phyloP scores from a whole-genome alignment of 2,329 filamentous ascomycete genomes.

The Colletotrichum viniferum region DNA sequence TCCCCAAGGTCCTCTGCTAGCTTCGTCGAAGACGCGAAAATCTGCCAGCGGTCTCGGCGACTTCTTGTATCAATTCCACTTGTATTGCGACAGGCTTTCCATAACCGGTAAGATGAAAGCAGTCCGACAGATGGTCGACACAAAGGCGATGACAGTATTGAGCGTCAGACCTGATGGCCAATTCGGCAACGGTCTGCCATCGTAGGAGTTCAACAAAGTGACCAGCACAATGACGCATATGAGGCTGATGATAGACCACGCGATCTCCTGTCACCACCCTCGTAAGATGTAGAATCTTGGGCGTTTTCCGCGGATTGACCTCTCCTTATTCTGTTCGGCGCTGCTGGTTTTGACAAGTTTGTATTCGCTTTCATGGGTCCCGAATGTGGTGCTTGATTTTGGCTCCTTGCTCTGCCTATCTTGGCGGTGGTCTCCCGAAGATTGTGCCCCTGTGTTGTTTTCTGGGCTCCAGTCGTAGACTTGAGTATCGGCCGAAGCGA shows the following conservation, averaged over 20 bases:
- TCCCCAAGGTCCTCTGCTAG: slow-evolving; percentile 23
- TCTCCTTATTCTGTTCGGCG: background rate
- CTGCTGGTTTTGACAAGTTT: background rate
- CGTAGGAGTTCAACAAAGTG: slow-evolving; percentile 5
- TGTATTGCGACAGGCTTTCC: slow-evolving; percentile 27
- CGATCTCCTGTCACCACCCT: slow-evolving; percentile 2
- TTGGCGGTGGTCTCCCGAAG: background rate
- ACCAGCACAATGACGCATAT: slow-evolving; percentile 25
- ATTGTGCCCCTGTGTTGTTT: background rate
- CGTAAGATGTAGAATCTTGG: background rate
- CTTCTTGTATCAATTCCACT: slow-evolving; percentile 23
- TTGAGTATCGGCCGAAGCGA: background rate
- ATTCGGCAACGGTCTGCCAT: slow-evolving; percentile 26
- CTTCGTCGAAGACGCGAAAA: slow-evolving; percentile 20
- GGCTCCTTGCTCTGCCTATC: background rate
- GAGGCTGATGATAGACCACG: background rate
- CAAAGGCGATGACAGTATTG: slow-evolving; percentile 31
- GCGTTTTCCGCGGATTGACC: background rate
- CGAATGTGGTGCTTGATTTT: background rate
- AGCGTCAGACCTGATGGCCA: slow-evolving; percentile 29
- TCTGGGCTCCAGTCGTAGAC: background rate
- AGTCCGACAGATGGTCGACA: slow-evolving; percentile 27
- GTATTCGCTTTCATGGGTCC: background rate
- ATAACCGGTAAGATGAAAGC: slow-evolving; percentile 27
- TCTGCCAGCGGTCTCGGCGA: slow-evolving; percentile 15